Evolutionary conservation across 352 stramenopile species (phyloP).

Genomic region (Phytopythium helicoides): DNA sequence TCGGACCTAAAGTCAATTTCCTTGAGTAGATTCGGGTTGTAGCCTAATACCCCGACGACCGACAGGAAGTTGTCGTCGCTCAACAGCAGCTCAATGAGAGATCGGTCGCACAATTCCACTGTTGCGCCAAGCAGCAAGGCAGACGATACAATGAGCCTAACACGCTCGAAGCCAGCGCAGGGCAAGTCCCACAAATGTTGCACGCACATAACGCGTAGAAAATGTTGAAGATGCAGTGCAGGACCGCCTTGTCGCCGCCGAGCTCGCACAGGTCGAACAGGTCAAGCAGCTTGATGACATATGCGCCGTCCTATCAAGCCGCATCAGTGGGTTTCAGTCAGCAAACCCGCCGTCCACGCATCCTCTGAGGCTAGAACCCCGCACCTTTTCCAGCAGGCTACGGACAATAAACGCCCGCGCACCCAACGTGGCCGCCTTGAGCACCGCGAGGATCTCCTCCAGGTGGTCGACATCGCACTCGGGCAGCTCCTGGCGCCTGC

Average conservation of each 20-base stretch:
- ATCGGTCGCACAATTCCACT: conserved; percentile 78
- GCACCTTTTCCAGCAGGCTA: conserved; percentile 46
- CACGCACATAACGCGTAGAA: conserved; percentile 64
- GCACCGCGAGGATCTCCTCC: conserved; percentile 53
- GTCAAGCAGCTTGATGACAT: conserved; percentile 72
- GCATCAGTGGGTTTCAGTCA: not conserved
- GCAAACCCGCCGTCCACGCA: too few species aligned
- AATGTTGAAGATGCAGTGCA: conserved; percentile 74
- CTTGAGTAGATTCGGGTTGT: conserved; percentile 72
- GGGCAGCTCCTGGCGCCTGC: conserved; percentile 37
- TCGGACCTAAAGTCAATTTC: conserved; percentile 74
- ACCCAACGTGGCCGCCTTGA: conserved; percentile 60
- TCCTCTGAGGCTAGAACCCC: too few species aligned
- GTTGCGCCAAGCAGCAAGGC: not conserved
- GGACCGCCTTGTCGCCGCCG: conserved; percentile 49
- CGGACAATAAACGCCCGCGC: conserved; percentile 48
- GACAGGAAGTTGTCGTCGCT: conserved; percentile 79
- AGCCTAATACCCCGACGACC: conserved; percentile 75
- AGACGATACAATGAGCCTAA: not conserved
- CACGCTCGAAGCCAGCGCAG: not conserved
- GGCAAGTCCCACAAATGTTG: not conserved
- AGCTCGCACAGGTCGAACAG: conserved; percentile 73
- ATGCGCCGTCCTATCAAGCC: conserved; percentile 70
- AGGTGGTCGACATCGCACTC: conserved; percentile 64
- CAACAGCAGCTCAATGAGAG: conserved; percentile 65